A percentile compares a stretch with the other conserved stretches of the same genome.
Evolutionary conservation across 1,284 basidiomycete genomes (phyloP).

Genomic region (Exsudoporus floridanus): DNA sequence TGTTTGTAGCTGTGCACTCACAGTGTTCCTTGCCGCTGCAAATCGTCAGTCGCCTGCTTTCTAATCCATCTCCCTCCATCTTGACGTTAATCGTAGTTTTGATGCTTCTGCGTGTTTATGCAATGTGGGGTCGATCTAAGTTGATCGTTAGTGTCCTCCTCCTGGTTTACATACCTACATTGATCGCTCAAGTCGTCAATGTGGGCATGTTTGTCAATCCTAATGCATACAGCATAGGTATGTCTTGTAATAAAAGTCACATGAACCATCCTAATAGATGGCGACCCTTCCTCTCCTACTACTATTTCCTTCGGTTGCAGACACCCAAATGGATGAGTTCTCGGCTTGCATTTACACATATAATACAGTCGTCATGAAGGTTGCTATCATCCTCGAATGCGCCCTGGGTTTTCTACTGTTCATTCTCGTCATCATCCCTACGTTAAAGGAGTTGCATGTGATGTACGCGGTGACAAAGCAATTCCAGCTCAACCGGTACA

Average conservation of each 20-base stretch:
- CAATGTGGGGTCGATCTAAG: too few relatives aligned
- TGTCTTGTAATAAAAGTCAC: background rate
- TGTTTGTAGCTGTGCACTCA: too few relatives aligned
- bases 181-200: too few relatives aligned
- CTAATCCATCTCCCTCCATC: too few relatives aligned
- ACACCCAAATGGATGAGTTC: background rate
- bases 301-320: too few relatives aligned
- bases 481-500: constrained; percentile 8
- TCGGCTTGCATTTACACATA: background rate
- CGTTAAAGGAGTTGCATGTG: background rate
- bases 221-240: background rate
- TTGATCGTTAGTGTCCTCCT: too few relatives aligned
- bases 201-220: background rate
- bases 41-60: too few relatives aligned
- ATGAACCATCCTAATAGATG: too few relatives aligned
- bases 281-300: background rate
- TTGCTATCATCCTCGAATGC: background rate
- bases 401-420: background rate
- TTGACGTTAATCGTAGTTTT: too few relatives aligned
- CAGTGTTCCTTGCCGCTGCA: too few relatives aligned
- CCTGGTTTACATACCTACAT: too few relatives aligned
- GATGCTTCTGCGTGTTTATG: too few relatives aligned
- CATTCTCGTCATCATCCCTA: background rate
- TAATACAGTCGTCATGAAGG: background rate
- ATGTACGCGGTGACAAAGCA: background rate